Conservation (phyloP, 202 grass and related monocot genomes). For the Hordeum pubiflorum region DNA sequence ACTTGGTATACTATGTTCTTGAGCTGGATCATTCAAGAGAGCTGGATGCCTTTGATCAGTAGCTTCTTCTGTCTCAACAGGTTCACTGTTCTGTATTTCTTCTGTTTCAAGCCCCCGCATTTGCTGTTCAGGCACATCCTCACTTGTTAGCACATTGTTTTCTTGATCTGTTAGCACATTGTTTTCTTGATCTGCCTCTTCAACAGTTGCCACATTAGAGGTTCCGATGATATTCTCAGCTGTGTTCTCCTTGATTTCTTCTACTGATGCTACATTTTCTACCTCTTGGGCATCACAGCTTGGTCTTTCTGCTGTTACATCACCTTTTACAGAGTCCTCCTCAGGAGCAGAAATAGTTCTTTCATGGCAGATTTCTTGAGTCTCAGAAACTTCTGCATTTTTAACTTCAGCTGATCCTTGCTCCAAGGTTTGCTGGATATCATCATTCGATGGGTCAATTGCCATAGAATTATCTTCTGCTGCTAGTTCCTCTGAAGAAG, state of each 20-base stretch:
- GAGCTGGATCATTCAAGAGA: constrained; percentile 7
- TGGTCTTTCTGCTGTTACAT: constrained; percentile 18
- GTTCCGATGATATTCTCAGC: constrained; percentile 10
- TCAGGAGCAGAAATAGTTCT: constrained; percentile 15
- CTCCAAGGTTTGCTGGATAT: constrained; percentile 10
- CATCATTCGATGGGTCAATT: constrained; percentile 25
- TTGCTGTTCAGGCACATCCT: constrained; percentile 14
- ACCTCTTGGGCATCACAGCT: constrained; percentile 11
- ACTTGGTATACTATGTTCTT: background rate
- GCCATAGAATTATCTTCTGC: constrained; percentile 17
- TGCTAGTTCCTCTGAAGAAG: constrained; percentile 18
- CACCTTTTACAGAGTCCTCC: constrained; percentile 16
- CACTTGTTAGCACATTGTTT: constrained; percentile 5
- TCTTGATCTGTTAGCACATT: constrained; percentile 11
- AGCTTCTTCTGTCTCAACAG: constrained; percentile 24
- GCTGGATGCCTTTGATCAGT: background rate
- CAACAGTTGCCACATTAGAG: constrained; percentile 1
- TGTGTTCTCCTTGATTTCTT: constrained; percentile 21
- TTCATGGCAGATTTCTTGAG: constrained; percentile 4
- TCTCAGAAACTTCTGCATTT: background rate
- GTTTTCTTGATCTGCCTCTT: constrained; percentile 16
- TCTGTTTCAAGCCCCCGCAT: constrained; percentile 1
- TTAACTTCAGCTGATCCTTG: constrained; percentile 15
- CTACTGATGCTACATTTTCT: constrained; percentile 19
- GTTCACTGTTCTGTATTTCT: constrained; percentile 30